A percentile compares a stretch with the other conserved stretches of the same genome.
Evolutionary conservation across 148 eudicot species (phyloP).

Genomic region (Rhododendron mucronatum): DNA sequence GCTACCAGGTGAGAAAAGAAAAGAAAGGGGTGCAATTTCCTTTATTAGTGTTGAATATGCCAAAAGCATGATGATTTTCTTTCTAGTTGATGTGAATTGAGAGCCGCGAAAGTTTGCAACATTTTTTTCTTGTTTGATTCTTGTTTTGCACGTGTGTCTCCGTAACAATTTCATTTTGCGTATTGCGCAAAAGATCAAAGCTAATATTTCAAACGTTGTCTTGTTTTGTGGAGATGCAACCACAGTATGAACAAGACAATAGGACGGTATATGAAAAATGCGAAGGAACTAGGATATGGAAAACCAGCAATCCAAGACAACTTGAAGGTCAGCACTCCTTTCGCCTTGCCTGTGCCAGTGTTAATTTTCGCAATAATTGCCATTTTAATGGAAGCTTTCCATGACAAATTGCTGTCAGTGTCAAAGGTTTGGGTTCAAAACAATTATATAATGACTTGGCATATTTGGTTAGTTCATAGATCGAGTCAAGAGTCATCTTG

Average conservation of each 20-base stretch:
- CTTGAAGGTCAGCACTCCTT: conserved; percentile 25
- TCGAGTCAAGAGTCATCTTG: no score
- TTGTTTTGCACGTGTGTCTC: not conserved
- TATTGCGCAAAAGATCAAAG: not conserved
- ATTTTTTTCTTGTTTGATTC: not conserved
- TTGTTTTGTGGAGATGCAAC: conserved; percentile 14
- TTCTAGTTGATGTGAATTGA: not conserved
- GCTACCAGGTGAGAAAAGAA: no score
- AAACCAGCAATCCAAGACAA: conserved; percentile 16
- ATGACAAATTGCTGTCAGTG: not conserved
- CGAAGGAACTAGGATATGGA: conserved; percentile 24
- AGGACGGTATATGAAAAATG: conserved; percentile 41
- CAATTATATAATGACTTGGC: not conserved
- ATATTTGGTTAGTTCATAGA: no score
- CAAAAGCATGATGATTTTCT: not conserved
- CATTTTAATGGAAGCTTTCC: not conserved
- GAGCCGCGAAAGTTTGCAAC: not conserved
- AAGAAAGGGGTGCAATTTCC: no score
- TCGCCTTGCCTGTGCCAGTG: not conserved
- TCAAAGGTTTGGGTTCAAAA: not conserved
- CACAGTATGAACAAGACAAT: conserved; percentile 43
- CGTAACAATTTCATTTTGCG: not conserved
- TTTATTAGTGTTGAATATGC: not conserved
- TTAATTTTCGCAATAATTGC: not conserved
- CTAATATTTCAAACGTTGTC: not conserved